Evolutionary conservation across 441 rosid species (phyloP), one percentile per base, ranked within the genome.

Genomic region (Geranium incanum): DNA sequence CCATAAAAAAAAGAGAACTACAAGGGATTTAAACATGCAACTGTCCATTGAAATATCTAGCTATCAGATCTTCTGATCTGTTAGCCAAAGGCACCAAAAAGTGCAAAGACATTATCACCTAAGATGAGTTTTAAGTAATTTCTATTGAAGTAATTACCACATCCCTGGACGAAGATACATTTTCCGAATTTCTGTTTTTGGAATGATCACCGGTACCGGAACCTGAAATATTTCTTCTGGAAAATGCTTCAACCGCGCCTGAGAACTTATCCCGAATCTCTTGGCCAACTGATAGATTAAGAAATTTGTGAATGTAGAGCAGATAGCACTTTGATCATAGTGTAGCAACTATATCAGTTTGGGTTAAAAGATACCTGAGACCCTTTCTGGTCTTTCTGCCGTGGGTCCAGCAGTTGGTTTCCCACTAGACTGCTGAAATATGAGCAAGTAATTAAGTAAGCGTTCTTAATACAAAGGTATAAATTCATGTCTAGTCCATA

Each of bases 161-260:
- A 68, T 87, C 91, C 79, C 86, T 89, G 28, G 93, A 81, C 57
- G 90, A 76, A 52, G 93, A 86, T 70, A 74, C 76, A 52, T 86
- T 89, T 75, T 86, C 91, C 16, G 89, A 76, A 68, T 87, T 72
- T 81, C 82, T 78, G 71, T 82, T 81, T 76, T 85, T 88, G 7
- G 83, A 75, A 69, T 83, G 87, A 69, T 90, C 94, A 69, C 80
- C 84, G 15, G 85, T 88, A 67, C 89, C 82, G 7, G 55, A 9
- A 45, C 55, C n/a, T n/a, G 88, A 74, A 3, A 85, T 77, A 79
- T 87, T 91, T 74, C 86, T 87, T 70, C 95, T 79, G 68, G 95
- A 78, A 81, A 95, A 91, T 76, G 90, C 96, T 77, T 91, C 98
- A 52, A 88, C 96, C 68, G 98, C 97, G 78, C 97, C 99, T 1